Base-by-base conservation (phyloP, 2,329 filamentous ascomycete genomes). In the Ceratocystis variospora region DNA sequence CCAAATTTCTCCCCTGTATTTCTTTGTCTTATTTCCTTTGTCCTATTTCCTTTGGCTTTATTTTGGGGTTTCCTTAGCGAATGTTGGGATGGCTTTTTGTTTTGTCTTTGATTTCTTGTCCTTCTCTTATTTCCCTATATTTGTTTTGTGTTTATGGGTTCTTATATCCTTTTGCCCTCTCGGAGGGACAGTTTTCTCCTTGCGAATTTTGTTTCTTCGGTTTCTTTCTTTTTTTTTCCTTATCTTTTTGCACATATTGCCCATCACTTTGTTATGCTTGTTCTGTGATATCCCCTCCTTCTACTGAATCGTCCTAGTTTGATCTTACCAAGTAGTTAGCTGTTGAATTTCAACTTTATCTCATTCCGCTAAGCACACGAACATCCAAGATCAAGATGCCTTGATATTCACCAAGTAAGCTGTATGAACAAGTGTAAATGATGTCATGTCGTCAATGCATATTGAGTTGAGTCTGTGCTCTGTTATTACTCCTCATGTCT, bases 271-370 rank as follows among this genome's bases (percentile, higher is more conserved):
- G 41, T 41, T 59, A 46, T 57, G 53, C 22, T 33, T 57, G 15
- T 48, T 65, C 22, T 65, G 53, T 65, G 63, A 65, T 65, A 65
- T 65, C 63, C 63, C 41, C 12, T 64, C 41, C 62, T 22, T 55
- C 44, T 64, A 41, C 62, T 22, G 46, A 63, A 63, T 33, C 44
- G 17, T 46, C 25, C 37, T 61, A 33, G 31, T 46, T 65, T 46
- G 31, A 31, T 48, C 46, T 37, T 37, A 41, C 37, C 37, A 41
- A 41, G 37, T 37, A 19, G n/a, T 44, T 37, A 53, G 22, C 55
- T 19, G n/a, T 59, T 28, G 3, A 25, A 25, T 28, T 28, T 53
- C 2, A 5, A 53, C 8, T 28, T 28, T 28, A n/a, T 48, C 8
- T 48, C 19, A 48, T 48, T 48, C 19, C 19, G 3, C 37, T 15